Evolutionary conservation across 306 rosid genomes (phyloP).

Genomic region (Castanea sativa): DNA sequence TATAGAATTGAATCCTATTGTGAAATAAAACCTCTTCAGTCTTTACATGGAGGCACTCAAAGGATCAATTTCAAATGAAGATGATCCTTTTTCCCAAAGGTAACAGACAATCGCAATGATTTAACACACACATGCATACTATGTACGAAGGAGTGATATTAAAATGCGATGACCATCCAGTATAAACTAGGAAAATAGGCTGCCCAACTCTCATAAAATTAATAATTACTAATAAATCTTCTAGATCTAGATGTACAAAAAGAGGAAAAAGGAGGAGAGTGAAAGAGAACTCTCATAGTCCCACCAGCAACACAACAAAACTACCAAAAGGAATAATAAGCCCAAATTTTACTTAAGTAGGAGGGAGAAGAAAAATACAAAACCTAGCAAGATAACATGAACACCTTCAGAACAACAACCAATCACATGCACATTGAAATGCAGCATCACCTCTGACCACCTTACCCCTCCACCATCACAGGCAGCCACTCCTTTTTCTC

Average conservation of each 20-base stretch:
- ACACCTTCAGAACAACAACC: slow-evolving; percentile 43
- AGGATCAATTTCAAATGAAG: no score
- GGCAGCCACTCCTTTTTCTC: slow-evolving; percentile 2
- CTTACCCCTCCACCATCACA: slow-evolving; percentile 22
- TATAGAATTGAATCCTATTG: no score
- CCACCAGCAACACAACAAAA: slow-evolving; percentile 25
- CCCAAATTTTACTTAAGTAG: slow-evolving; percentile 28
- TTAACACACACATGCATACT: background rate
- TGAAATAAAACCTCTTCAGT: no score
- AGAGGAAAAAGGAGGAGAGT: background rate
- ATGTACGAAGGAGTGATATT: background rate
- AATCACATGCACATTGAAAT: slow-evolving; percentile 41
- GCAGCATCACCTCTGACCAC: slow-evolving; percentile 25
- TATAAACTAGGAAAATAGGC: background rate
- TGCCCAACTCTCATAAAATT: slow-evolving; percentile 12
- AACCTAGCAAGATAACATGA: slow-evolving; percentile 31
- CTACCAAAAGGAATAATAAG: slow-evolving; percentile 38
- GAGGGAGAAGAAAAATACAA: slow-evolving; percentile 21
- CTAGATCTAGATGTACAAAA: slow-evolving; percentile 33
- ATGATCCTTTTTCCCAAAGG: background rate
- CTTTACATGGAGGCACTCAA: background rate
- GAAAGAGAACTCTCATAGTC: slow-evolving; percentile 22
- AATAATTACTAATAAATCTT: slow-evolving; percentile 19
- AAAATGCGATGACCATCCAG: background rate
- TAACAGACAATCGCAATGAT: background rate